Base-by-base conservation (phyloP, 345 rosid genomes). In the Chamaenerion angustifolium region DNA sequence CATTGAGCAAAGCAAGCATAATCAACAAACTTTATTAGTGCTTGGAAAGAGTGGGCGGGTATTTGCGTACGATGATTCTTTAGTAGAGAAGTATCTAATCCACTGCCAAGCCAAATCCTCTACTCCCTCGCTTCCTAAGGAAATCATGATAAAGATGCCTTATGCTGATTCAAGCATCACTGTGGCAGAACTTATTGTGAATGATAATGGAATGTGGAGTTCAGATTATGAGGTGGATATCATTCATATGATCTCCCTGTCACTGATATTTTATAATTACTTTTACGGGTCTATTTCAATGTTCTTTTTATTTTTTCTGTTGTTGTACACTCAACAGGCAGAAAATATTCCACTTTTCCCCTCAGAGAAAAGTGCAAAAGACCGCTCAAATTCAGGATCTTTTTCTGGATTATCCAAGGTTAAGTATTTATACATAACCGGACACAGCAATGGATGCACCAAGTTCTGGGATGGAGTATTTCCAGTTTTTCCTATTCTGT, bases 401-500 rank as follows among this genome's bases (percentile, higher is more conserved):
- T 78, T 85, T 61, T 70, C 63, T 51, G 95, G 95, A 47, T 81
- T 85, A 64, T 35, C 78, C 52, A 83, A 83, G 73, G 69, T 86
- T 56, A 81, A 74, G 60, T 77, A 90, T 65, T 63, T 90, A 64
- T 81, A 71, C 68, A 72, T 90, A 61, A 76, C 88, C 31, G 98
- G 98, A 37, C 98, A 86, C 52, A 70, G 76, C 53, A 83, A 86
- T 68, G 98, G 98, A 63, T 71, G 79, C 42, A 70, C 81, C 57
- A 62, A 85, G 54, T 77, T 90, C 51, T 90, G 95, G 98, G 94
- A 90, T 67, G 65, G 75, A 56, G 65, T 92, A 13, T 83, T 86
- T 59, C 80, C 88, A 42, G 56, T 83, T 59, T 52, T 80, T 65
- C 98, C 80, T 19, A 40, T 81, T 58, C 57, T 86, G 51, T 71